Percentiles rank a stretch among this genome's conserved stretches.
Conservation (phyloP, 139 green algal species). For the Chlamydomonas sp. region DNA sequence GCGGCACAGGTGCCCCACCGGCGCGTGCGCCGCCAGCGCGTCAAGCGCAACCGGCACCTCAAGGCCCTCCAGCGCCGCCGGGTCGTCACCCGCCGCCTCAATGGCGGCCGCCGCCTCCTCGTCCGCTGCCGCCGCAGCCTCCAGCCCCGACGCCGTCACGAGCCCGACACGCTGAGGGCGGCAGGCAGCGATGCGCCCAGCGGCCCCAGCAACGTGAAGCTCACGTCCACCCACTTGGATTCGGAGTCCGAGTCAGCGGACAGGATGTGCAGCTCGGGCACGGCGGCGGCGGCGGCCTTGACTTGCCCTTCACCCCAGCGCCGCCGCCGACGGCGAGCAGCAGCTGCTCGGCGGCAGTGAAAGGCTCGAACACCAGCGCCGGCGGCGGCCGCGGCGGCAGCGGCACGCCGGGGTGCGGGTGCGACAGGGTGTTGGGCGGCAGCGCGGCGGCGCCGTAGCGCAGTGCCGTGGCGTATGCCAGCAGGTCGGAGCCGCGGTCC, state of each 20-base stretch:
- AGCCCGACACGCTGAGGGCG: conserved; percentile 7
- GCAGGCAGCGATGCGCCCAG: conserved; percentile 18
- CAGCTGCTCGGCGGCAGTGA: background rate
- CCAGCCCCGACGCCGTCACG: conserved; percentile 7
- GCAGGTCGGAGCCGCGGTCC: background rate
- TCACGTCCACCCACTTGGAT: conserved; percentile 19
- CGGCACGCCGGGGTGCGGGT: background rate
- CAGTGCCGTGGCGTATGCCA: background rate
- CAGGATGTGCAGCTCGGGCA: background rate
- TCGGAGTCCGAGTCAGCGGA: no score
- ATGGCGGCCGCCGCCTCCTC: background rate
- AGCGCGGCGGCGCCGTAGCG: background rate
- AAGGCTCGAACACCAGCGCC: conserved; percentile 2
- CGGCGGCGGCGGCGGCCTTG: background rate
- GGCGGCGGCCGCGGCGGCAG: conserved; percentile 10
- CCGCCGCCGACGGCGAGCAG: background rate
- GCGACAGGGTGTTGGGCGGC: conserved; percentile 11
- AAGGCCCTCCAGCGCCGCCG: background rate
- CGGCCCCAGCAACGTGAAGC: conserved; percentile 8
- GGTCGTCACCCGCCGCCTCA: background rate
- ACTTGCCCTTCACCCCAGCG: background rate
- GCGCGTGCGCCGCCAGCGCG: background rate
- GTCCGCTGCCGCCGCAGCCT: background rate
- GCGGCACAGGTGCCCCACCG: background rate
- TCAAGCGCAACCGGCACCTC: background rate